Conservation (phyloP, 2,329 filamentous ascomycete genomes). For the Botrytis fabae region DNA sequence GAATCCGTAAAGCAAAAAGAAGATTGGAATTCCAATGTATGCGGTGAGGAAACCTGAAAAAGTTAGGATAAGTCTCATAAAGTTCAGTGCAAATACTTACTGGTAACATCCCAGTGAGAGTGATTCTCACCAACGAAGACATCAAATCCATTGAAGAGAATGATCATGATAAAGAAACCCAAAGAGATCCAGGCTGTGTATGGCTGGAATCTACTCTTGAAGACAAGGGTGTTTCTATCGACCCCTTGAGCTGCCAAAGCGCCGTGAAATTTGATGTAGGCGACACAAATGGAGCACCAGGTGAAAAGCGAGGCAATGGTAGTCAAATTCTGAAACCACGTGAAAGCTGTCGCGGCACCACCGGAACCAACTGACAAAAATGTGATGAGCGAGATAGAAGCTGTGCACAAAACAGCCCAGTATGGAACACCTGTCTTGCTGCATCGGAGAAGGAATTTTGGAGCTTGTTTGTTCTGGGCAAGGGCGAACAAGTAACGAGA, state of each 20-base stretch:
- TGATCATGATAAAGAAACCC: slow-evolving; percentile 65
- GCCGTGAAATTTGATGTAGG: slow-evolving; percentile 71
- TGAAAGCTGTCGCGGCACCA: slow-evolving; percentile 44
- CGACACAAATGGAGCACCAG: slow-evolving; percentile 67
- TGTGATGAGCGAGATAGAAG: slow-evolving; percentile 67
- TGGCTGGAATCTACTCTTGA: slow-evolving; percentile 68
- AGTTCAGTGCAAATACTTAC: slow-evolving; percentile 26
- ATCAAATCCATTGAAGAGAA: slow-evolving; percentile 72
- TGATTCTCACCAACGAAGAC: slow-evolving; percentile 65
- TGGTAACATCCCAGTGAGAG: slow-evolving; percentile 63
- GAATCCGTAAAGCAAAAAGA: slow-evolving; percentile 65
- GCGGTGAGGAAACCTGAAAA: slow-evolving; percentile 69
- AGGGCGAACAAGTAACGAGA: slow-evolving; percentile 41
- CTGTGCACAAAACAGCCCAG: slow-evolving; percentile 67
- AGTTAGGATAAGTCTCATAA: slow-evolving; percentile 53
- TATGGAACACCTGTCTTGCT: slow-evolving; percentile 66
- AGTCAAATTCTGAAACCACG: slow-evolving; percentile 54
- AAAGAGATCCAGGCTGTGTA: slow-evolving; percentile 68
- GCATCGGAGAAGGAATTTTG: slow-evolving; percentile 58
- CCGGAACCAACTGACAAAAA: slow-evolving; percentile 68
- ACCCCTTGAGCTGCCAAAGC: slow-evolving; percentile 70
- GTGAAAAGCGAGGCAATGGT: slow-evolving; percentile 76
- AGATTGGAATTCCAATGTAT: slow-evolving; percentile 72
- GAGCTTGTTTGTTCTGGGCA: slow-evolving; percentile 68
- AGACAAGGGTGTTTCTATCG: slow-evolving; percentile 66